These are phyloP conservation scores for Mortierella sp. DNA, from an alignment of 371 early-diverging fungal genomes.

Conservation along the genomic window DNA sequence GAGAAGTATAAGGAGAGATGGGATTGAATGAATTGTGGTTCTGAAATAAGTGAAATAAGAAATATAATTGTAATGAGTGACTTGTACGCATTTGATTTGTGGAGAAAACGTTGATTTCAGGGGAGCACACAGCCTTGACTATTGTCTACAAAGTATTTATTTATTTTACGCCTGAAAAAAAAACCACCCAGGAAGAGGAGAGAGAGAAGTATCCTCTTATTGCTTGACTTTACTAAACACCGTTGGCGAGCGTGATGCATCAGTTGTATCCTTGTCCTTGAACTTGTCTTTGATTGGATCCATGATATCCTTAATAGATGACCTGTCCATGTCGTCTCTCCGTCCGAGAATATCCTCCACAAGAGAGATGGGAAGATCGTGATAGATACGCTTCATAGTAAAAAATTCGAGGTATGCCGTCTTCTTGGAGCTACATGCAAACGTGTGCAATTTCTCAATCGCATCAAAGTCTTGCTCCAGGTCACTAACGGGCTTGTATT, in stretches of 20 bases:
- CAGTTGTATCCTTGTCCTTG: conserved; percentile 45
- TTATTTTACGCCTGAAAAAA: background rate
- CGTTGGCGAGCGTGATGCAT: conserved; percentile 37
- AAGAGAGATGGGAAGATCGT: conserved; percentile 84
- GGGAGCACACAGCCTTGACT: background rate
- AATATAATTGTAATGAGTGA: background rate
- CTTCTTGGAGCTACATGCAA: conserved; percentile 74
- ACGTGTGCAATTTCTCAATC: conserved; percentile 77
- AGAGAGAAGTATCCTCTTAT: conserved; percentile 1
- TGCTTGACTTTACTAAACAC: conserved; percentile 52
- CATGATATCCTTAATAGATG: conserved; percentile 81
- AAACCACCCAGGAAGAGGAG: background rate
- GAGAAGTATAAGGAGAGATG: background rate
- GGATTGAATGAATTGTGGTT: background rate
- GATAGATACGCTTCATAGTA: conserved; percentile 80
- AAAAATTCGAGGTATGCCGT: conserved; percentile 85
- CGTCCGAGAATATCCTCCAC: conserved; percentile 82
- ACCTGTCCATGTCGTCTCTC: conserved; percentile 84
- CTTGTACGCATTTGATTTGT: conserved; percentile 27
- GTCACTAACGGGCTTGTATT: conserved; percentile 72
- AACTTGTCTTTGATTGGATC: conserved; percentile 77
- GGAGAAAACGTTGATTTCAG: background rate
- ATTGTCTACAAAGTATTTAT: too few relatives aligned
- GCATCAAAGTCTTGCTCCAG: conserved; percentile 80
- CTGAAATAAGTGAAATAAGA: background rate